Evolutionary conservation across 2,329 filamentous ascomycete species (phyloP).

Genomic region (Leptodontidium sp.): DNA sequence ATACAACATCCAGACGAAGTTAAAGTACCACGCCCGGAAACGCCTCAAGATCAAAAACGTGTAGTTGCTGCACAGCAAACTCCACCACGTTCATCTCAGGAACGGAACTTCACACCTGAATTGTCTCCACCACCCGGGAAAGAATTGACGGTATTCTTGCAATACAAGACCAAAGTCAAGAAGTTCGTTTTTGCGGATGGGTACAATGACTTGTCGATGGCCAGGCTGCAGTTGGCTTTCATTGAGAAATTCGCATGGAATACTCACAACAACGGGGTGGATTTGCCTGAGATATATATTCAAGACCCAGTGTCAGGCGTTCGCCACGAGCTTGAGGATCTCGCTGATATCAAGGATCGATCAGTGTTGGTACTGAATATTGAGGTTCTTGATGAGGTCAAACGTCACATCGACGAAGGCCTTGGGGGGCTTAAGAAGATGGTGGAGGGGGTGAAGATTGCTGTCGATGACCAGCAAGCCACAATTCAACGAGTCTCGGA

Average conservation of each 20-base stretch:
- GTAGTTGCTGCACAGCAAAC: conserved; percentile 41
- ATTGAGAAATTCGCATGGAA: conserved; percentile 99
- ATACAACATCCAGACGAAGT: conserved; percentile 23
- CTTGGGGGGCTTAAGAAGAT: conserved; percentile 80
- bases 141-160: conserved; percentile 90
- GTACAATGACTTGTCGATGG: conserved; percentile 83
- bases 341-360: conserved; percentile 91
- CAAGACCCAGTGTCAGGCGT: conserved; percentile 95
- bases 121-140: conserved; percentile 78
- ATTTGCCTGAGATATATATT: conserved; percentile 96
- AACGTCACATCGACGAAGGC: conserved; percentile 93
- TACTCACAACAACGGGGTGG: conserved; percentile 89
- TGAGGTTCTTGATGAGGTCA: conserved; percentile 93
- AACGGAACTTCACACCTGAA: conserved; percentile 64
- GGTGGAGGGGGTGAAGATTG: conserved; percentile 85
- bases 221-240: conserved; percentile 90
- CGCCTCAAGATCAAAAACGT: conserved; percentile 28
- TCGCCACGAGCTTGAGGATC: conserved; percentile 94
- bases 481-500: conserved; percentile 89
- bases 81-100: conserved; percentile 54
- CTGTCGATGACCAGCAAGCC: conserved; percentile 82
- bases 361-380: conserved; percentile 95
- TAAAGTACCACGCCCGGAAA: conserved; percentile 31
- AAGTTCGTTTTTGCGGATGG: conserved; percentile 92
- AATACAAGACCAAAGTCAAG: conserved; percentile 97